Evolutionary conservation across 2,329 filamentous ascomycete species (phyloP).

Genomic region (Verticillium nubilum): DNA sequence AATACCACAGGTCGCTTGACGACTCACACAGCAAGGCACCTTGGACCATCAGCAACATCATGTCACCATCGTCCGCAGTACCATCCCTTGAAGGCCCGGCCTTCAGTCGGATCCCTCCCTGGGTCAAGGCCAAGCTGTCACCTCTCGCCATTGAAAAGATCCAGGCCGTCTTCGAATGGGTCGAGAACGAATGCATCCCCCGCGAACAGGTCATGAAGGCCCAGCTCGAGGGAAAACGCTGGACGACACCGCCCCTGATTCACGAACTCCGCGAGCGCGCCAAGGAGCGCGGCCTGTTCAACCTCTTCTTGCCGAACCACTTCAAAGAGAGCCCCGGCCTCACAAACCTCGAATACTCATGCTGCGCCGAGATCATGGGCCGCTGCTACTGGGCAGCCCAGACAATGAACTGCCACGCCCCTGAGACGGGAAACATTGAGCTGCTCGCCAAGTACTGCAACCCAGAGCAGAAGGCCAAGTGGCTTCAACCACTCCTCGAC

Average conservation of each 20-base stretch:
- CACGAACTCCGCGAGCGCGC: slow-evolving; percentile 54
- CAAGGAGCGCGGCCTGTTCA: slow-evolving; percentile 82
- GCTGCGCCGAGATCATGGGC: slow-evolving; percentile 97
- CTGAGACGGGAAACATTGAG: slow-evolving; percentile 95
- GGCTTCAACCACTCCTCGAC: slow-evolving; percentile 75
- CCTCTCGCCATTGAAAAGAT: slow-evolving; percentile 34
- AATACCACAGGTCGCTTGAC: not conserved
- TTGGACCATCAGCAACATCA: not conserved
- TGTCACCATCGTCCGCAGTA: not conserved
- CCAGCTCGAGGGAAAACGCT: slow-evolving; percentile 26
- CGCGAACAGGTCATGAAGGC: slow-evolving; percentile 34
- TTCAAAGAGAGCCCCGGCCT: slow-evolving; percentile 93
- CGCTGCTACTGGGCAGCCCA: slow-evolving; percentile 75
- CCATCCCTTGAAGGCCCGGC: slow-evolving; percentile 17
- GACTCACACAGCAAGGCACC: no score
- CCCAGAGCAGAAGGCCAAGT: slow-evolving; percentile 76
- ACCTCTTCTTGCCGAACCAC: slow-evolving; percentile 94
- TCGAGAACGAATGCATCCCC: slow-evolving; percentile 37
- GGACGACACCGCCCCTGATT: slow-evolving; percentile 33
- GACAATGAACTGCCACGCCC: slow-evolving; percentile 81
- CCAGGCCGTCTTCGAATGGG: slow-evolving; percentile 31
- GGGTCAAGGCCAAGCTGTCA: slow-evolving; percentile 19
- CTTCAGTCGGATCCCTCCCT: slow-evolving; percentile 20
- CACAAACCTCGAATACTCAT: slow-evolving; percentile 89
- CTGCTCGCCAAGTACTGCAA: slow-evolving; percentile 88